Conservation (phyloP, 352 stramenopile genomes). For the Globisporangium iwayamae region DNA sequence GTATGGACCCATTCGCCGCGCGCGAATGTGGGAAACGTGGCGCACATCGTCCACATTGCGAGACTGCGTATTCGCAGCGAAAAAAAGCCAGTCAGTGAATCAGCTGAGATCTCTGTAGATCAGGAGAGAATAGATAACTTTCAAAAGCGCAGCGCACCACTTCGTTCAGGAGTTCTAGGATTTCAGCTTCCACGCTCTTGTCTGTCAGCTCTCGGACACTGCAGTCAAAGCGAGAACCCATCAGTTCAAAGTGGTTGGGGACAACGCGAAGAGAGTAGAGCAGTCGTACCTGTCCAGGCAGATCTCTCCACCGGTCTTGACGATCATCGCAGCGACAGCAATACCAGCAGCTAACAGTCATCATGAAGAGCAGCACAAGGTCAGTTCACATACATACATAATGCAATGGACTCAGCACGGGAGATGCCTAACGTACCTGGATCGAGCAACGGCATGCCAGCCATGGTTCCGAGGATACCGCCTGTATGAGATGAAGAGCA, state of each 20-base stretch:
- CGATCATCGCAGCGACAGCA: conserved; percentile 85
- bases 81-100: neutral
- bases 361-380: neutral
- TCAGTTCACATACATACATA: neutral
- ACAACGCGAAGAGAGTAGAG: too few species aligned
- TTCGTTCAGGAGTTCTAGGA: conserved; percentile 71
- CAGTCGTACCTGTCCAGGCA: conserved; percentile 62
- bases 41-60: conserved; percentile 77
- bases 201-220: conserved; percentile 84
- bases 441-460: conserved; percentile 65
- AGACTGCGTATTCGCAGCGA: conserved; percentile 29
- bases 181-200: conserved; percentile 78
- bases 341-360: conserved; percentile 59
- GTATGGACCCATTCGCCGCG: conserved; percentile 84
- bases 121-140: neutral
- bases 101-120: neutral
- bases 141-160: conserved; percentile 35
- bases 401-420: neutral
- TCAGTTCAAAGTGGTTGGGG: neutral
- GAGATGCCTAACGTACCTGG: conserved; percentile 32
- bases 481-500: conserved; percentile 17
- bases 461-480: conserved; percentile 73
- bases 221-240: neutral
- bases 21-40: conserved; percentile 76
- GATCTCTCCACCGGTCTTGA: conserved; percentile 83